Conservation (phyloP, 768 basidiomycete species). For the Auricularia sp. region DNA sequence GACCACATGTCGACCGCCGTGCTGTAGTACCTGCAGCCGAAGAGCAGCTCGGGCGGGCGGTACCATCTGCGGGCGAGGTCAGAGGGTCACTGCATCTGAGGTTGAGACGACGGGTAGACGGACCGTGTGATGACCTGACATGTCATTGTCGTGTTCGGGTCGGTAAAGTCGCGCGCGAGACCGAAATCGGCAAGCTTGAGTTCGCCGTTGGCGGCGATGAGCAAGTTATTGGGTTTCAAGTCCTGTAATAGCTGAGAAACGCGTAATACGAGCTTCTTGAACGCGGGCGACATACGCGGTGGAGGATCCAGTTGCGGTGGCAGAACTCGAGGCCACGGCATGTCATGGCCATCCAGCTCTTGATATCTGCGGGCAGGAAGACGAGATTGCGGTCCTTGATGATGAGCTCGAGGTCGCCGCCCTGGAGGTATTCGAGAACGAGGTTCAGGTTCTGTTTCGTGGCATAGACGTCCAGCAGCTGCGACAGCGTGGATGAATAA, state of each 20-base stretch:
- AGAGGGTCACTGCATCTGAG: slow-evolving; percentile 1
- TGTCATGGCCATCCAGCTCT: slow-evolving; percentile 98
- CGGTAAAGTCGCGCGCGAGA: slow-evolving; percentile 91
- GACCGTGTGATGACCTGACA: slow-evolving; percentile 96
- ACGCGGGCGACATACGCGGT: slow-evolving; percentile 51
- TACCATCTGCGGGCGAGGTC: slow-evolving; percentile 64
- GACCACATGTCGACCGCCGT: slow-evolving; percentile 95
- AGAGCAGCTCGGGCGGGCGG: slow-evolving; percentile 89
- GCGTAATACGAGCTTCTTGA: not conserved
- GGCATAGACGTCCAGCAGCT: slow-evolving; percentile 96
- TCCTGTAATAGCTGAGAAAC: slow-evolving; percentile 43
- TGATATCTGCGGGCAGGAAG: slow-evolving; percentile 92
- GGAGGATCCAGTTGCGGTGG: slow-evolving; percentile 86
- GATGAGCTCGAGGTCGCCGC: slow-evolving; percentile 87
- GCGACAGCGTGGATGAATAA: not conserved
- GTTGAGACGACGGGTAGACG: slow-evolving; percentile 14
- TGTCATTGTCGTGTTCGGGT: slow-evolving; percentile 94
- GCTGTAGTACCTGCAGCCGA: slow-evolving; percentile 83
- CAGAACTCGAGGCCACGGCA: slow-evolving; percentile 97
- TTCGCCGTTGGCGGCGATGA: slow-evolving; percentile 81
- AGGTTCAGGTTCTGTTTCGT: slow-evolving; percentile 94
- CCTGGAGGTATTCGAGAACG: slow-evolving; percentile 88
- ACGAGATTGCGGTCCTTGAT: slow-evolving; percentile 90
- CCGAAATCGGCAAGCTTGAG: slow-evolving; percentile 99
- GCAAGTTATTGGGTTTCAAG: slow-evolving; percentile 96